Conservation (phyloP, 176 grass and related monocot species). For the Oryza glaberrima region DNA sequence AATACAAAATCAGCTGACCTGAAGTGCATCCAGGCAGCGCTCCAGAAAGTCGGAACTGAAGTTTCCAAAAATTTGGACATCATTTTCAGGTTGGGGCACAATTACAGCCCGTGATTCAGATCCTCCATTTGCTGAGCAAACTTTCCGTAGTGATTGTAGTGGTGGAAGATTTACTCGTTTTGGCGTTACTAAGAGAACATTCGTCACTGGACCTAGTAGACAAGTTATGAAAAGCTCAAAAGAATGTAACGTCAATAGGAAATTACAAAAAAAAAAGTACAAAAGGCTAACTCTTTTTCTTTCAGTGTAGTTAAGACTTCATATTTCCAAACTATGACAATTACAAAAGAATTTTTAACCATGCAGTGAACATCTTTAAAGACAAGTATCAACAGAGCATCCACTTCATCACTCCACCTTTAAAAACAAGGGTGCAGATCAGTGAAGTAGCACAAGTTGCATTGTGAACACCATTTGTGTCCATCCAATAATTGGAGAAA, state of each 20-base stretch:
- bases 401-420: neutral
- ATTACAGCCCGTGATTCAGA: constrained; percentile 38
- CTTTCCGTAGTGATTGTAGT: constrained; percentile 59
- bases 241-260: neutral
- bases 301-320: neutral
- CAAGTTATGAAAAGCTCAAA: neutral
- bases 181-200: constrained; percentile 59
- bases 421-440: neutral
- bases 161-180: constrained; percentile 46
- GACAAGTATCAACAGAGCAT: neutral
- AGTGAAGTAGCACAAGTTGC: neutral
- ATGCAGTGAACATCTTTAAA: neutral
- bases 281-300: neutral
- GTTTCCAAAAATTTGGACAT: constrained; percentile 41
- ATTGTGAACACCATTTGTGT: neutral
- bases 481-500: neutral
- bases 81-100: constrained; percentile 44
- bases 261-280: constrained; percentile 1
- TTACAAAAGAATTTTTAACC: neutral
- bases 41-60: constrained; percentile 42
- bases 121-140: constrained; percentile 48
- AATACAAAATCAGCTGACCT: constrained; percentile 47
- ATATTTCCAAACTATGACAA: neutral
- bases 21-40: constrained; percentile 44
- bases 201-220: constrained; percentile 61